A percentile compares a stretch with the other conserved stretches of the same genome.
Conservation (phyloP, 495 filamentous ascomycete species). For the Penicillium arizonense region DNA sequence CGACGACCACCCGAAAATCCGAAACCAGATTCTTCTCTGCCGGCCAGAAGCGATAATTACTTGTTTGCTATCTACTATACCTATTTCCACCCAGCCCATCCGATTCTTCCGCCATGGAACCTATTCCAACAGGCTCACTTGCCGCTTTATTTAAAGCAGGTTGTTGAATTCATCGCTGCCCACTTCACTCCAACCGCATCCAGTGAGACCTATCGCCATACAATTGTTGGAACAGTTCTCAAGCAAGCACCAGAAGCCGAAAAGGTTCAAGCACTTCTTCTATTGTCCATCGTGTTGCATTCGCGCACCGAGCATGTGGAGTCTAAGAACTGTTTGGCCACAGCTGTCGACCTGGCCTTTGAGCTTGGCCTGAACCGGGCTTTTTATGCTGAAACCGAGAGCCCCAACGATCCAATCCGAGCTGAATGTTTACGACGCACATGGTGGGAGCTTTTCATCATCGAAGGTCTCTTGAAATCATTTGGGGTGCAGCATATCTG, state of each 20-base stretch:
- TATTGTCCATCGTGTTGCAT: constrained; percentile 75
- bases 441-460: constrained; percentile 87
- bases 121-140: constrained; percentile 26
- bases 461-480: constrained; percentile 59
- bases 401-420: constrained; percentile 50
- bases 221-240: constrained; percentile 29
- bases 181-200: constrained; percentile 40
- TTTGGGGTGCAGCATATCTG: constrained; percentile 34
- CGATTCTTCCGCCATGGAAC: constrained; percentile 37
- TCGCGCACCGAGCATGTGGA: constrained; percentile 65
- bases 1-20: not conserved
- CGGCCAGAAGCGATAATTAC: constrained; percentile 35
- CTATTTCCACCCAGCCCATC: constrained; percentile 44
- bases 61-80: constrained; percentile 45
- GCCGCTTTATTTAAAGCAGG: constrained; percentile 38
- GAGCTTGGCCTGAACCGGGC: constrained; percentile 70
- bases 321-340: constrained; percentile 61
- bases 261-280: constrained; percentile 70
- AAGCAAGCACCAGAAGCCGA: constrained; percentile 31
- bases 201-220: constrained; percentile 37
- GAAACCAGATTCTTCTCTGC: constrained; percentile 38
- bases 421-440: constrained; percentile 79
- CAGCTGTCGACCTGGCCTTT: constrained; percentile 67
- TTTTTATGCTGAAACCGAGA: constrained; percentile 44
- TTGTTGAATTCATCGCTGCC: constrained; percentile 43